Conservation (phyloP, 331 rosid genomes). For the Acacia pycnantha region DNA sequence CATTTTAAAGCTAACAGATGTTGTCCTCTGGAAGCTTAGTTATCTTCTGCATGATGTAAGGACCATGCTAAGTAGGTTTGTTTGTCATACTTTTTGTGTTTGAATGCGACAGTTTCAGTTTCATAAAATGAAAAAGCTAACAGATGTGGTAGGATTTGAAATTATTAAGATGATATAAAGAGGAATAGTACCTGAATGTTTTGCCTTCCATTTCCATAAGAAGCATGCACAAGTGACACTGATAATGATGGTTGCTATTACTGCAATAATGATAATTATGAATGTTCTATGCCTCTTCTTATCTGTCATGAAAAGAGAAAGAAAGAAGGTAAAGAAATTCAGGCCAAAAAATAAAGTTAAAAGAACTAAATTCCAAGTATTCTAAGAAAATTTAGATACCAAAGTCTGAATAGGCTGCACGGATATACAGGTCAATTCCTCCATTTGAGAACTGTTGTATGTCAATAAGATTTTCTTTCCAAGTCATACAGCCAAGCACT, state of each 20-base stretch:
- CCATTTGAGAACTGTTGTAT: neutral
- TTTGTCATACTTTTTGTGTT: too few species aligned
- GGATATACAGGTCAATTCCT: slow-evolving; percentile 12
- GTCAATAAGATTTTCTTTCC: slow-evolving; percentile 23
- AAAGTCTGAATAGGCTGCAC: slow-evolving; percentile 3
- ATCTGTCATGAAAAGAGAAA: neutral
- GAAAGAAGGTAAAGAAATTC: neutral
- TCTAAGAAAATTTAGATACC: neutral
- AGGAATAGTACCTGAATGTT: neutral
- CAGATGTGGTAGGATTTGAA: neutral
- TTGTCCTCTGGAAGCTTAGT: too few species aligned
- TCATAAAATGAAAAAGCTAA: neutral
- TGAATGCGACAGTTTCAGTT: too few species aligned
- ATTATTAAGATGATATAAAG: neutral
- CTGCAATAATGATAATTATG: neutral
- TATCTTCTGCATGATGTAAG: too few species aligned
- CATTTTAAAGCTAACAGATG: neutral
- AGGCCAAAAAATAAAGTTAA: neutral
- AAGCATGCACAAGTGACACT: neutral
- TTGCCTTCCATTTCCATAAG: neutral
- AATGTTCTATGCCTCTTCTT: neutral
- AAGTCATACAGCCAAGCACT: slow-evolving; percentile 1
- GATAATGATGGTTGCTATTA: neutral
- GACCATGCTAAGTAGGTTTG: too few species aligned
- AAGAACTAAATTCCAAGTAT: neutral